These are phyloP conservation scores for Mixia osmundae DNA, from an alignment of 1,284 basidiomycete genomes.

Conservation along the genomic window DNA sequence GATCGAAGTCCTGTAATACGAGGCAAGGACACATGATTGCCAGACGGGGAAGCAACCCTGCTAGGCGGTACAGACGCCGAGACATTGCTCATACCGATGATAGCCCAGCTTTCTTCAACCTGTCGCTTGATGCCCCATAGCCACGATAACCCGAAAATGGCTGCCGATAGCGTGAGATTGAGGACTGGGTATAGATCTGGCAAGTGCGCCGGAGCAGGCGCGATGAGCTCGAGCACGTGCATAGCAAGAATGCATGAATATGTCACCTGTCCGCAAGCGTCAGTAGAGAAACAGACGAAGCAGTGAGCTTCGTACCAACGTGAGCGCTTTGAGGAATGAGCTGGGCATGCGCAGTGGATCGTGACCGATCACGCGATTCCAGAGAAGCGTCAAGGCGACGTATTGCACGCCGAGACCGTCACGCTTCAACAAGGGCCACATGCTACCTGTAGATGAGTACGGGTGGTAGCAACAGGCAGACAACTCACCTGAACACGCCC, in stretches of 20 bases:
- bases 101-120: slow-evolving; percentile 17
- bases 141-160: slow-evolving; percentile 40
- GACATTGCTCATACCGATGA: slow-evolving; percentile 4
- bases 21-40: too few relatives aligned
- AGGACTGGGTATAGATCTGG: slow-evolving; percentile 68
- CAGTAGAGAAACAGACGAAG: neutral
- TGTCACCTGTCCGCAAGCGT: slow-evolving; percentile 27
- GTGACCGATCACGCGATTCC: slow-evolving; percentile 63
- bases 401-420: slow-evolving; percentile 62
- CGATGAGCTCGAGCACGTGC: slow-evolving; percentile 38
- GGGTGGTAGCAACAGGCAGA: neutral
- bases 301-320: slow-evolving; percentile 29
- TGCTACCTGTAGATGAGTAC: slow-evolving; percentile 27
- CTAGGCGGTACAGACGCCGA: too few relatives aligned
- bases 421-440: slow-evolving; percentile 65
- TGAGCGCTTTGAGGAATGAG: slow-evolving; percentile 33
- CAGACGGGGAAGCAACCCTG: too few relatives aligned
- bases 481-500: slow-evolving; percentile 55
- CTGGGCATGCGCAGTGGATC: slow-evolving; percentile 25
- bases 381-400: slow-evolving; percentile 37
- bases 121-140: slow-evolving; percentile 22
- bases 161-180: slow-evolving; percentile 59
- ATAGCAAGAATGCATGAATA: slow-evolving; percentile 35
- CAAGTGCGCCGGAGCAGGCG: slow-evolving; percentile 42
- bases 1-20: too few relatives aligned